phyloP scores from a whole-genome alignment of 768 basidiomycete species.

The Coprinopsis marcescibilis region DNA sequence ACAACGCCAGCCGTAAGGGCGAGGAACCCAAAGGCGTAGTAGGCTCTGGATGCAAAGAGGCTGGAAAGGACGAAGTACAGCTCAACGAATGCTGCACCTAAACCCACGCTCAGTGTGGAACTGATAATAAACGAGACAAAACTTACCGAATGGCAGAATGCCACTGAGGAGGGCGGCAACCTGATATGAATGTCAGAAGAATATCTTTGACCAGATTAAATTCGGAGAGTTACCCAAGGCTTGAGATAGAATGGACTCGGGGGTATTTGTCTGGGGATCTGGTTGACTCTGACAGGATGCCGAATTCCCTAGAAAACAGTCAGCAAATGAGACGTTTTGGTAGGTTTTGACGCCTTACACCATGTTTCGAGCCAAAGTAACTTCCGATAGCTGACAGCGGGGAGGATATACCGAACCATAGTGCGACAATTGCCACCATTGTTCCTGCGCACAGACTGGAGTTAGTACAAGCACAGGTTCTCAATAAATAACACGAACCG shows the following conservation, averaged over 20 bases:
- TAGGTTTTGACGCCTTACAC: conserved; percentile 48
- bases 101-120: conserved; percentile 7
- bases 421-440: conserved; percentile 72
- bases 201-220: background rate
- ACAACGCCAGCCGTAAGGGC: conserved; percentile 83
- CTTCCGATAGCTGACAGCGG: conserved; percentile 84
- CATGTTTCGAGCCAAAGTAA: conserved; percentile 82
- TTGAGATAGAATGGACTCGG: conserved; percentile 78
- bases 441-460: conserved; percentile 49
- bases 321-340: background rate
- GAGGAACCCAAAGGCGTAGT: conserved; percentile 96
- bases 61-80: conserved; percentile 88
- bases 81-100: conserved; percentile 93
- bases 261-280: conserved; percentile 95
- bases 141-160: conserved; percentile 79
- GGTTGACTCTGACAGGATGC: conserved; percentile 87
- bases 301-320: conserved; percentile 45
- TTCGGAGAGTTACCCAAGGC: conserved; percentile 54
- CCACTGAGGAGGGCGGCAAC: conserved; percentile 79
- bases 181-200: conserved; percentile 25
- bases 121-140: background rate
- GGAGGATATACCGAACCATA: conserved; percentile 94
- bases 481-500: conserved; percentile 38
- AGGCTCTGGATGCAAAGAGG: conserved; percentile 86
- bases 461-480: conserved; percentile 1